These are phyloP conservation scores for Coelastrella sp. DNA, from an alignment of 139 green algal species.

Conservation along the genomic window DNA sequence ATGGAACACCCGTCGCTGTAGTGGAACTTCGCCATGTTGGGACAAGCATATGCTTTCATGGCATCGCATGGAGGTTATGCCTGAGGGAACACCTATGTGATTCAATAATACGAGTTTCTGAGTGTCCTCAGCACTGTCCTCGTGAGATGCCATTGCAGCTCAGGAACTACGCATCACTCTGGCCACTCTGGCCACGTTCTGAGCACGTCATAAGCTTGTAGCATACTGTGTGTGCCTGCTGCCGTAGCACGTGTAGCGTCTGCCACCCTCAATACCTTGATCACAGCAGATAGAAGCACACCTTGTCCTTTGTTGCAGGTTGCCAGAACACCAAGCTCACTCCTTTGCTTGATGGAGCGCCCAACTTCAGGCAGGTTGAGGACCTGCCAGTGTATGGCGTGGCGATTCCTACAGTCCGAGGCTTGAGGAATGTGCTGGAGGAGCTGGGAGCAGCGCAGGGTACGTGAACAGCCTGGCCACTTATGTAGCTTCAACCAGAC, in stretches of 20 bases:
- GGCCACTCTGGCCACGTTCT: too few relatives aligned
- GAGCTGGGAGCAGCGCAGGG: constrained; percentile 71
- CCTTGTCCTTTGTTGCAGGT: constrained; percentile 60
- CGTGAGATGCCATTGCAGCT: not conserved
- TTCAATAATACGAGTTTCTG: too few relatives aligned
- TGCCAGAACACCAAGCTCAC: constrained; percentile 95
- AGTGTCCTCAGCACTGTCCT: not conserved
- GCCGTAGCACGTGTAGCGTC: constrained; percentile 85
- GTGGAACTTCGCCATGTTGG: not conserved
- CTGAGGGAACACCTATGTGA: too few relatives aligned
- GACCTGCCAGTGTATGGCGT: constrained; percentile 94
- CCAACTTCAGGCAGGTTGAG: constrained; percentile 95
- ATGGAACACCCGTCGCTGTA: not conserved
- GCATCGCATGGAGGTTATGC: not conserved
- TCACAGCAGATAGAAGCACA: too few relatives aligned
- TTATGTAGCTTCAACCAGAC: too few relatives aligned
- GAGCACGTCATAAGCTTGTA: not conserved
- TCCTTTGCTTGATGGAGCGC: constrained; percentile 90
- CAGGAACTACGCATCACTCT: not conserved
- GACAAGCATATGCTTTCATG: not conserved
- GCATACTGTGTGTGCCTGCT: constrained; percentile 69
- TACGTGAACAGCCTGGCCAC: not conserved
- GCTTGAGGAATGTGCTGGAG: constrained; percentile 87
- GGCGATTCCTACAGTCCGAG: constrained; percentile 92
- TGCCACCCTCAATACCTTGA: too few relatives aligned